These are phyloP conservation scores for Penicillium sp. DNA, from an alignment of 2,329 filamentous ascomycete genomes.

Conservation along the genomic window DNA sequence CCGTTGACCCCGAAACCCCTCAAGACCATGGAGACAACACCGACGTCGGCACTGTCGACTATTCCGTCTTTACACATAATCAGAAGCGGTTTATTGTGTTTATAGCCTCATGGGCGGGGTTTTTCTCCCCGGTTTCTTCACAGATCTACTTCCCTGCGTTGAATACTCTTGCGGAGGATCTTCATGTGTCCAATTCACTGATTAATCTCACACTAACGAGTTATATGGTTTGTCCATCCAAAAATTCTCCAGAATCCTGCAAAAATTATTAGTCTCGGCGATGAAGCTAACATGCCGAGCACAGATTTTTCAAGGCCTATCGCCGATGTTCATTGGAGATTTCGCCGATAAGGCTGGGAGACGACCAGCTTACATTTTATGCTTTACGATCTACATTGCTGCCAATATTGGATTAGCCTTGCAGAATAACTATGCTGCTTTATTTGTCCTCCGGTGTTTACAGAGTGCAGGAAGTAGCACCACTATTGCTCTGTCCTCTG, in stretches of 20 bases:
- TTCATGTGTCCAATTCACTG: constrained; percentile 26
- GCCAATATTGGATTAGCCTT: constrained; percentile 43
- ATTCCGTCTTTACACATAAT: constrained; percentile 34
- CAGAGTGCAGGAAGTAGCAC: constrained; percentile 44
- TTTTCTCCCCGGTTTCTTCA: constrained; percentile 48
- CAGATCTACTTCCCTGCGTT: constrained; percentile 48
- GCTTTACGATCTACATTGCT: constrained; percentile 51
- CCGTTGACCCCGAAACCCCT: constrained; percentile 6
- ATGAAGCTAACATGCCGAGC: constrained; percentile 5
- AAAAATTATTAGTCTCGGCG: background rate
- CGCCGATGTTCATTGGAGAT: constrained; percentile 53
- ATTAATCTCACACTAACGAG: constrained; percentile 30
- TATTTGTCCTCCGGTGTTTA: constrained; percentile 41
- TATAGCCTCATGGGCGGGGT: constrained; percentile 31
- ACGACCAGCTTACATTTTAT: constrained; percentile 52
- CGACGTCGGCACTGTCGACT: constrained; percentile 21
- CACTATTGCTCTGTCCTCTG: constrained; percentile 43
- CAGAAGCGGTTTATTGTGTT: constrained; percentile 31
- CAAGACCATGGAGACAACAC: constrained; percentile 8
- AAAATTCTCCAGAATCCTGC: background rate
- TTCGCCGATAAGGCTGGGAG: constrained; percentile 53
- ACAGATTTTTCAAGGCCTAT: constrained; percentile 54
- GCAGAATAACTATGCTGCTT: constrained; percentile 38
- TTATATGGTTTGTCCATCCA: constrained; percentile 20
- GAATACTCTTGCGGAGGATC: constrained; percentile 33